A percentile compares a stretch with the other conserved stretches of the same genome.
These are phyloP conservation scores for Onygenales sp. DNA, from an alignment of 2,329 filamentous ascomycete genomes.

Conservation along the genomic window DNA sequence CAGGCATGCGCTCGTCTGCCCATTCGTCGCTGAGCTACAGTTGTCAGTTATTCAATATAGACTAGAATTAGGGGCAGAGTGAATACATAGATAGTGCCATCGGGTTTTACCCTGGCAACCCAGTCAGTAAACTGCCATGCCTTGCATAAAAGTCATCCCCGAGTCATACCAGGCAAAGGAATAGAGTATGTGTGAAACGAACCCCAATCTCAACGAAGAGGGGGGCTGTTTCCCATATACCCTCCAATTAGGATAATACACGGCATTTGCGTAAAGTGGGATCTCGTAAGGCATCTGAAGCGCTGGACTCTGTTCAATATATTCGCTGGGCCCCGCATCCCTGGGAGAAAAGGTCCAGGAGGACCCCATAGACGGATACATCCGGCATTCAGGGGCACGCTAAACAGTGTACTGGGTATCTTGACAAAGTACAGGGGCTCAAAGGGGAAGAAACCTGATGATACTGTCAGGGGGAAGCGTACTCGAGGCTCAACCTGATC, in stretches of 20 bases:
- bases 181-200: slow-evolving; percentile 74
- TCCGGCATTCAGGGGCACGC: background rate
- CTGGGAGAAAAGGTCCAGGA: background rate
- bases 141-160: background rate
- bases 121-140: background rate
- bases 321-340: background rate
- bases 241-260: slow-evolving; percentile 75
- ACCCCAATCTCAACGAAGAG: slow-evolving; percentile 62
- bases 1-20: slow-evolving; percentile 62
- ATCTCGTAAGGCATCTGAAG: slow-evolving; percentile 23
- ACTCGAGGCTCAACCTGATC: background rate
- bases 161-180: slow-evolving; percentile 56
- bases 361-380: background rate
- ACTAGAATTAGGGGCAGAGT: slow-evolving; percentile 15
- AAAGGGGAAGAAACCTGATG: background rate
- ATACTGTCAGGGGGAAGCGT: background rate
- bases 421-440: background rate
- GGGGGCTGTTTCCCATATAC: slow-evolving; percentile 66
- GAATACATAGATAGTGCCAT: slow-evolving; percentile 66
- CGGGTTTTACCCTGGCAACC: slow-evolving; percentile 49
- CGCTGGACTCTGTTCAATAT: background rate
- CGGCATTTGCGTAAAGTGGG: slow-evolving; percentile 52
- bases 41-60: slow-evolving; percentile 13
- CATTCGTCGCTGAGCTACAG: slow-evolving; percentile 62
- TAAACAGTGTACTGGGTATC: background rate